Conservation (phyloP, 2,329 filamentous ascomycete genomes). For the Aspergillus sp. region DNA sequence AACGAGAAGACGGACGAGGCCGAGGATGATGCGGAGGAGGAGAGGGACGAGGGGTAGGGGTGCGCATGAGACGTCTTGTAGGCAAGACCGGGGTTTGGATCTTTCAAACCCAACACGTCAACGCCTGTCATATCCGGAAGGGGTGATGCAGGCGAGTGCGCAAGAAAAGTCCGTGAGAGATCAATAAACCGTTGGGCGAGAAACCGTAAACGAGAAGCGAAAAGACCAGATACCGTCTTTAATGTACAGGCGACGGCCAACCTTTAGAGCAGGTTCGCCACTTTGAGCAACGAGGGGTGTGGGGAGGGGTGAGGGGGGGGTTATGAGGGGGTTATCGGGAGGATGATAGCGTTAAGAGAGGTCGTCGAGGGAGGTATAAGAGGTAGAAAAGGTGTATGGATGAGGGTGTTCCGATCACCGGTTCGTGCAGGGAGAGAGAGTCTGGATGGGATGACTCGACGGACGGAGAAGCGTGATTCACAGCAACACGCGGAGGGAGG, state of each 20-base stretch:
- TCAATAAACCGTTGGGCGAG: slow-evolving; percentile 31
- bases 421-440: slow-evolving; percentile 22
- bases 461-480: slow-evolving; percentile 16
- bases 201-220: slow-evolving; percentile 31
- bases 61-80: slow-evolving; percentile 40
- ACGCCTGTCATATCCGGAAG: slow-evolving; percentile 43
- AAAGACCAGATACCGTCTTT: slow-evolving; percentile 30
- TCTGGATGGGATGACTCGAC: slow-evolving; percentile 15
- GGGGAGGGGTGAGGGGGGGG: not conserved
- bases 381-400: slow-evolving; percentile 3
- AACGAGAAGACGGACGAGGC: slow-evolving; percentile 77
- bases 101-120: slow-evolving; percentile 44
- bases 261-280: slow-evolving; percentile 28
- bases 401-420: slow-evolving; percentile 25
- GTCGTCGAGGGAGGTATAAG: slow-evolving; percentile 1
- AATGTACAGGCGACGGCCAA: slow-evolving; percentile 31
- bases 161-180: slow-evolving; percentile 3
- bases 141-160: not conserved
- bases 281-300: slow-evolving; percentile 7
- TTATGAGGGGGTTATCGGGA: not conserved
- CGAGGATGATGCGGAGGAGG: slow-evolving; percentile 73
- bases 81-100: slow-evolving; percentile 37
- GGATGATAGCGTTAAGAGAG: not conserved
- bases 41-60: slow-evolving; percentile 69
- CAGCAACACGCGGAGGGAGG: slow-evolving; percentile 19